Evolutionary conservation across 495 filamentous ascomycete genomes (phyloP).

Genomic region (Aspergillus campestris): DNA sequence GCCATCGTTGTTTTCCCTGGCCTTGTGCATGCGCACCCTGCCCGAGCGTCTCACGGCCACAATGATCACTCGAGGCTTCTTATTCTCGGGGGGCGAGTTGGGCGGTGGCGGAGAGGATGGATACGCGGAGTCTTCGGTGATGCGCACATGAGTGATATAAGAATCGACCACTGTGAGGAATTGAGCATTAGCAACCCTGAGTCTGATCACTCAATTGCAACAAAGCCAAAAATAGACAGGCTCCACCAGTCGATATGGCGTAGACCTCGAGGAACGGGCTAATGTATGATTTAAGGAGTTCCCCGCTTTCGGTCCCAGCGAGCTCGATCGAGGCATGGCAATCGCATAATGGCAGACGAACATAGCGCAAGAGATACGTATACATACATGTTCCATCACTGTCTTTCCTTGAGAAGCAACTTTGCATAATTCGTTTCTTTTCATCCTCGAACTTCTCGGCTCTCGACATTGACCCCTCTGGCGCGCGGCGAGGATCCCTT

Average conservation of each 20-base stretch:
- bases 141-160: conserved; percentile 93
- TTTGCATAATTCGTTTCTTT: conserved; percentile 84
- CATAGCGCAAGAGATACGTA: not conserved
- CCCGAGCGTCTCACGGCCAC: conserved; percentile 88
- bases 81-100: conserved; percentile 55
- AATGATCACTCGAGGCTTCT: conserved; percentile 86
- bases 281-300: too few relatives aligned
- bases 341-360: not conserved
- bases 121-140: conserved; percentile 73
- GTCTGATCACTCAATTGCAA: too few relatives aligned
- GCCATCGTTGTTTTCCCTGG: conserved; percentile 86
- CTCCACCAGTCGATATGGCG: too few relatives aligned
- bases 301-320: too few relatives aligned
- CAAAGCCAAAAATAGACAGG: too few relatives aligned
- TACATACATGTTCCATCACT: conserved; percentile 67
- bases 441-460: conserved; percentile 94
- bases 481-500: conserved; percentile 25
- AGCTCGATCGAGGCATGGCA: not conserved
- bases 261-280: too few relatives aligned
- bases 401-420: conserved; percentile 85
- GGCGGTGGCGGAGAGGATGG: conserved; percentile 84
- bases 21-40: conserved; percentile 91
- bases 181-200: not conserved
- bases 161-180: conserved; percentile 65
- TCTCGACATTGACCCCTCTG: conserved; percentile 45